These are phyloP conservation scores for Epichloe glyceriae DNA, from an alignment of 2,329 filamentous ascomycete genomes.

Conservation along the genomic window DNA sequence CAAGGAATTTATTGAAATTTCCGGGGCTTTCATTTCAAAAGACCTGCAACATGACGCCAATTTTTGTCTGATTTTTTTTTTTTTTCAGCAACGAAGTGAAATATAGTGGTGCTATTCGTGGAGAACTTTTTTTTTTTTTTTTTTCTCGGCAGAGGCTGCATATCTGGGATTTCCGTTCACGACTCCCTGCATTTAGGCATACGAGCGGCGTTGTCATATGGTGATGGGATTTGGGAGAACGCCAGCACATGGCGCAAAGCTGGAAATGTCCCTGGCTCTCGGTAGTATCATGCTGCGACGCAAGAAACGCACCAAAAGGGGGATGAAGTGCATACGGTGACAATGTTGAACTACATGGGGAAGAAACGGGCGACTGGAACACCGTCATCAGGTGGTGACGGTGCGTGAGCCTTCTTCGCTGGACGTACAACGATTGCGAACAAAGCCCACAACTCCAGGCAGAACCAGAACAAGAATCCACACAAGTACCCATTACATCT, in stretches of 20 bases:
- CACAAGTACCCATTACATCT: too few relatives aligned
- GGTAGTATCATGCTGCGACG: not conserved
- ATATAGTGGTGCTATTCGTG: not conserved
- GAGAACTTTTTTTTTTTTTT: not conserved
- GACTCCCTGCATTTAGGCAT: constrained; percentile 4
- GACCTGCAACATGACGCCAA: not conserved
- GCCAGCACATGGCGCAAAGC: not conserved
- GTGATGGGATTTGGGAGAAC: not conserved
- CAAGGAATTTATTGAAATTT: constrained; percentile 64
- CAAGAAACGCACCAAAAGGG: not conserved
- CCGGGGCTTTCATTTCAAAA: not conserved
- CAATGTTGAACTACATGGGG: not conserved
- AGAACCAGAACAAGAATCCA: too few relatives aligned
- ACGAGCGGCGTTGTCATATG: constrained; percentile 3
- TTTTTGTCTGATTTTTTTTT: too few relatives aligned
- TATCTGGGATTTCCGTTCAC: not conserved
- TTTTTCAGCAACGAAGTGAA: not conserved
- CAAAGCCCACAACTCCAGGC: too few relatives aligned
- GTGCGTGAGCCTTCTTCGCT: too few relatives aligned
- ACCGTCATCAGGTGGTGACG: too few relatives aligned
- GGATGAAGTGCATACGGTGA: not conserved
- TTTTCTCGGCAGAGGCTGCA: not conserved
- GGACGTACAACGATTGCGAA: too few relatives aligned
- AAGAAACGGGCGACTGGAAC: not conserved
- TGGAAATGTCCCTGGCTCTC: not conserved